Evolutionary conservation across 371 early-diverging fungal genomes (phyloP).

Genomic region (Lichtheimia ramosa): DNA sequence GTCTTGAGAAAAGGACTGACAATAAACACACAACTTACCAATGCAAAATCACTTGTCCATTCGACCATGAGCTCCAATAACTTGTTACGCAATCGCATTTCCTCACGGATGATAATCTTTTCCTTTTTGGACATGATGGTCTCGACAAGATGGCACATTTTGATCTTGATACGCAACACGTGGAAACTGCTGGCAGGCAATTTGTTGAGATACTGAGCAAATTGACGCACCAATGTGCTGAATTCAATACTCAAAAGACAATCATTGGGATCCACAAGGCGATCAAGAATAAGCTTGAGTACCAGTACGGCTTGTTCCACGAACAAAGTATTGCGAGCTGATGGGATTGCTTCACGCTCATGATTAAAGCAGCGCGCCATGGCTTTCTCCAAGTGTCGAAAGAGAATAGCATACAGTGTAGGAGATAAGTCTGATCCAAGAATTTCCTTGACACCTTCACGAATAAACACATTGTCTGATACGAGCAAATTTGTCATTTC

Average conservation of each 20-base stretch:
- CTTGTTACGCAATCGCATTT: conserved; percentile 79
- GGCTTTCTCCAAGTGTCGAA: conserved; percentile 68
- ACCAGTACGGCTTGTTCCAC: conserved; percentile 85
- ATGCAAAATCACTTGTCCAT: conserved; percentile 80
- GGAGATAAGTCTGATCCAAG: conserved; percentile 80
- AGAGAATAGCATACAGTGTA: conserved; percentile 74
- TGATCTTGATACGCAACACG: conserved; percentile 78
- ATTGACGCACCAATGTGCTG: conserved; percentile 68
- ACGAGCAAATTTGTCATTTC: conserved; percentile 82
- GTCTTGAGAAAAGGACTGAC: not conserved
- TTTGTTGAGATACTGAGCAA: conserved; percentile 76
- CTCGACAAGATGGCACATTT: conserved; percentile 84
- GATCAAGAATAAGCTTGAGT: conserved; percentile 79
- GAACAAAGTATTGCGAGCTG: conserved; percentile 78
- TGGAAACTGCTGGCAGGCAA: conserved; percentile 57
- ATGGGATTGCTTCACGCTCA: conserved; percentile 68
- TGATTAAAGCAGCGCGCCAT: conserved; percentile 71
- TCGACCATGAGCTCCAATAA: conserved; percentile 76
- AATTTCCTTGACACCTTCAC: conserved; percentile 86
- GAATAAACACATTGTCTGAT: conserved; percentile 78
- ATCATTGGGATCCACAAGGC: conserved; percentile 67
- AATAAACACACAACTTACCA: conserved; percentile 27
- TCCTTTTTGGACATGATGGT: conserved; percentile 77
- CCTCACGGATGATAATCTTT: conserved; percentile 75
- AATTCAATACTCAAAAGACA: conserved; percentile 78